Conservation (phyloP, 2,329 filamentous ascomycete genomes). For the Corynespora cassiicola region DNA sequence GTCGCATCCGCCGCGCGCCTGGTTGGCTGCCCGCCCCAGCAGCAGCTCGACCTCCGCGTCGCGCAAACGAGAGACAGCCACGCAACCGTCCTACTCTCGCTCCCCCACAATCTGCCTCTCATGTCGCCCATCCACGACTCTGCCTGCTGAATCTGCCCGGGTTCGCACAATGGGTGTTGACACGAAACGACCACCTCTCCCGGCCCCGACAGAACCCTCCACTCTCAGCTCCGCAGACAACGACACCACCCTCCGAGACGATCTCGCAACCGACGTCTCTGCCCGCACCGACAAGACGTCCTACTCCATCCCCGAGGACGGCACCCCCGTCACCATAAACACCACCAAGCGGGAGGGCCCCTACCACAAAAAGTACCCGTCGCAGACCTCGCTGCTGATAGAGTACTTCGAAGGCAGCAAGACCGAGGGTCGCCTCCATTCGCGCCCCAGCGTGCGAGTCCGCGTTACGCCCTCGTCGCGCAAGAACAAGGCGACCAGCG, state of each 20-base stretch:
- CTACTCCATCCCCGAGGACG: constrained; percentile 84
- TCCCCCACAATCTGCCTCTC: constrained; percentile 16
- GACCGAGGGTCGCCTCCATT: constrained; percentile 63
- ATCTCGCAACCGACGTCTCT: constrained; percentile 72
- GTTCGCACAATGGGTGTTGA: constrained; percentile 53
- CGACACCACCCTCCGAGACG: constrained; percentile 52
- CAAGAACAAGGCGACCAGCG: constrained; percentile 65
- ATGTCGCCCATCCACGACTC: constrained; percentile 35
- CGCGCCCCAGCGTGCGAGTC: constrained; percentile 82
- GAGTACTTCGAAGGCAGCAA: constrained; percentile 92
- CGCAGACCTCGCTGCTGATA: constrained; percentile 89
- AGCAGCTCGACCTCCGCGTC: constrained; percentile 17
- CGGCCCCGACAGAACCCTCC: constrained; percentile 79
- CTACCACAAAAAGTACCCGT: constrained; percentile 63
- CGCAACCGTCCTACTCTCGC: constrained; percentile 19
- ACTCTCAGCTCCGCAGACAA: constrained; percentile 67
- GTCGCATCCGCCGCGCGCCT: constrained; percentile 9
- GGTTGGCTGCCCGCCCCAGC: constrained; percentile 8
- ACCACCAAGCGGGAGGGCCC: constrained; percentile 71
- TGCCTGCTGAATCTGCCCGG: constrained; percentile 36
- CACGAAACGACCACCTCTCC: constrained; percentile 67
- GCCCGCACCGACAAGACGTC: constrained; percentile 72
- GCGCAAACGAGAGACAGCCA: constrained; percentile 34
- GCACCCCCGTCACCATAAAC: constrained; percentile 89
- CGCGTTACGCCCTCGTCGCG: constrained; percentile 75